These are phyloP conservation scores for Penicillium verhagenii DNA, from an alignment of 495 filamentous ascomycete genomes.

Conservation along the genomic window DNA sequence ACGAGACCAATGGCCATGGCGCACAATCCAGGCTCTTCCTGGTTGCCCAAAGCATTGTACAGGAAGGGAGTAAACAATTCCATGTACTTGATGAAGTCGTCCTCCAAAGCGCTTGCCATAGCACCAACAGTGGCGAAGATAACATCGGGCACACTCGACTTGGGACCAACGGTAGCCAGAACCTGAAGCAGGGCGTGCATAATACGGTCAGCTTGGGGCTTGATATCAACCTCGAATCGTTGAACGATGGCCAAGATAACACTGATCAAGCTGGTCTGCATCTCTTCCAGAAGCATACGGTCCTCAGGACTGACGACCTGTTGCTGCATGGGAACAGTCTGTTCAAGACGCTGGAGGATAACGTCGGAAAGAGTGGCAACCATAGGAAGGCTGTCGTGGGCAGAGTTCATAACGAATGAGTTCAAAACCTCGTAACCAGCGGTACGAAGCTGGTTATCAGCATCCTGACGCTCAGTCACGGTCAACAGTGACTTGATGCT, in stretches of 20 bases:
- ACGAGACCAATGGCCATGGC: constrained; percentile 96
- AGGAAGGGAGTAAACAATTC: constrained; percentile 86
- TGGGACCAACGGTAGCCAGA: constrained; percentile 70
- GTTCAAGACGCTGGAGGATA: constrained; percentile 82
- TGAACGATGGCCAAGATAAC: constrained; percentile 89
- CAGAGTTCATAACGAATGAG: constrained; percentile 85
- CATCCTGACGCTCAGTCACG: constrained; percentile 76
- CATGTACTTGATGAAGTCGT: constrained; percentile 95
- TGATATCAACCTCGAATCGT: constrained; percentile 86
- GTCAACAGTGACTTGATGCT: constrained; percentile 82
- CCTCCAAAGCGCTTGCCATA: constrained; percentile 82
- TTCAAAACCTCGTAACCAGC: constrained; percentile 98
- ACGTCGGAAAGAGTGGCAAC: constrained; percentile 80
- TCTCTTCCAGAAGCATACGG: constrained; percentile 89
- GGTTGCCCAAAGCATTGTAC: constrained; percentile 89
- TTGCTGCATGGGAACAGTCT: constrained; percentile 84
- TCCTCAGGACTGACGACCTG: constrained; percentile 98
- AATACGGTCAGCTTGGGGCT: constrained; percentile 86
- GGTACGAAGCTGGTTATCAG: constrained; percentile 92
- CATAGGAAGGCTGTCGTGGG: constrained; percentile 76
- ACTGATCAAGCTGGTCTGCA: constrained; percentile 91
- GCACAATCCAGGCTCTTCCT: constrained; percentile 90
- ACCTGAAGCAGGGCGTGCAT: constrained; percentile 86
- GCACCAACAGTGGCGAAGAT: constrained; percentile 87
- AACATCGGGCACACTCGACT: constrained; percentile 92